phyloP scores from a whole-genome alignment of 352 stramenopile genomes.

The Blastocystis hominis region DNA sequence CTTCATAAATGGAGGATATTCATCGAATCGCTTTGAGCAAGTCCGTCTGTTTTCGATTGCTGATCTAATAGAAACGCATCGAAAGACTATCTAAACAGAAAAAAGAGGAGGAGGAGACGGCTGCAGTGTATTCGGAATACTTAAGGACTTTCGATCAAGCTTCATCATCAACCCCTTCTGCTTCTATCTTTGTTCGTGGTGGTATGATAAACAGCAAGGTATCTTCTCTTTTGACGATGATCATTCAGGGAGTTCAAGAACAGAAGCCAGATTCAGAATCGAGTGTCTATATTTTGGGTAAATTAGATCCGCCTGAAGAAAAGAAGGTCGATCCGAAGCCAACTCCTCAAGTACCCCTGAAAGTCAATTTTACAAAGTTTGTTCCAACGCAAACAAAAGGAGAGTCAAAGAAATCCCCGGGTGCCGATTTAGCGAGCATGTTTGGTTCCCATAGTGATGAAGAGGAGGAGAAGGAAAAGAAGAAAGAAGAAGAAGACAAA shows the following conservation, averaged over 20 bases:
- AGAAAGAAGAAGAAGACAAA: background rate
- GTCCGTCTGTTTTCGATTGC: background rate
- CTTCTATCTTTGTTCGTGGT: conserved; percentile 33
- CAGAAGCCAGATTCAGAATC: background rate
- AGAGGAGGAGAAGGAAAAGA: background rate
- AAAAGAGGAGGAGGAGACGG: conserved; percentile 29
- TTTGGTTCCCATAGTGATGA: conserved; percentile 46
- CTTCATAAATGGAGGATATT: conserved; percentile 51
- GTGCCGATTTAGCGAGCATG: background rate
- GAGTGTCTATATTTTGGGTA: background rate
- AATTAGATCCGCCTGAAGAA: background rate
- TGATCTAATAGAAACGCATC: background rate
- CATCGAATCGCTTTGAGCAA: background rate
- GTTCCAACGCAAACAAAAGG: background rate
- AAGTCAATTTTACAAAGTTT: background rate
- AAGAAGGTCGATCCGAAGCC: background rate
- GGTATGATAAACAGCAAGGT: conserved; percentile 25
- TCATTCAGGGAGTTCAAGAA: conserved; percentile 29
- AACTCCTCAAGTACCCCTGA: background rate
- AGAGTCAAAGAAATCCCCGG: background rate
- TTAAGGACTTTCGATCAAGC: conserved; percentile 23
- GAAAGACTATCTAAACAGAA: conserved; percentile 24
- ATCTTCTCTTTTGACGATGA: background rate
- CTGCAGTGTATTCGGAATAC: conserved; percentile 42
- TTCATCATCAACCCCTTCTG: background rate